These are phyloP conservation scores for Candida ipomoeae DNA, from an alignment of 805 yeast genomes.

Conservation along the genomic window DNA sequence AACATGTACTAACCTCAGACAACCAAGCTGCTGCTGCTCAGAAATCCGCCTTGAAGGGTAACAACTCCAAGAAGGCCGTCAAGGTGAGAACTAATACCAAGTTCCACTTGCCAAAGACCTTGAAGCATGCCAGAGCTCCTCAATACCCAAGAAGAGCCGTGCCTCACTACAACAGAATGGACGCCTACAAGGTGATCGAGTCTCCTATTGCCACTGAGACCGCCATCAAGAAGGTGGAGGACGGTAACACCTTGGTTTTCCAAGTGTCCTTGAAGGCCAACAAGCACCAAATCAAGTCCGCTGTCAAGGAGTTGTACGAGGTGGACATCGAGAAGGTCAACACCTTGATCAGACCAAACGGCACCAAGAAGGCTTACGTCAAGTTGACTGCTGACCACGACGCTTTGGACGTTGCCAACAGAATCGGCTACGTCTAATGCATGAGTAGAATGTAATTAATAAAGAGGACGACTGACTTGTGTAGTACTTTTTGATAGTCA, in stretches of 20 bases:
- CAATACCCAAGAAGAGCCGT: slow-evolving; percentile 93
- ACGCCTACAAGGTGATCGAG: slow-evolving; percentile 90
- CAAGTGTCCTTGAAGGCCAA: slow-evolving; percentile 95
- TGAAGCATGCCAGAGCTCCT: slow-evolving; percentile 90
- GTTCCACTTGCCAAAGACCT: slow-evolving; percentile 97
- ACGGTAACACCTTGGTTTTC: slow-evolving; percentile 98
- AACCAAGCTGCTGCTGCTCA: slow-evolving; percentile 95
- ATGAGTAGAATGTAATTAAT: slow-evolving; percentile 17
- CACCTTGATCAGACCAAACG: slow-evolving; percentile 98
- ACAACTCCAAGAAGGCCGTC: slow-evolving; percentile 82
- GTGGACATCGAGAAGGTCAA: slow-evolving; percentile 92
- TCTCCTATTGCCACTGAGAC: slow-evolving; percentile 97
- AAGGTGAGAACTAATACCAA: slow-evolving; percentile 94
- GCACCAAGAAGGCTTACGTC: slow-evolving; percentile 99
- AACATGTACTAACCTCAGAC: slow-evolving; percentile 28
- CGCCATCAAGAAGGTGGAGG: slow-evolving; percentile 99
- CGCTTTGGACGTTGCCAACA: slow-evolving; percentile 99
- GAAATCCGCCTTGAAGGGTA: slow-evolving; percentile 98
- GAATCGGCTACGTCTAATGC: slow-evolving; percentile 94
- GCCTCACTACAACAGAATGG: slow-evolving; percentile 96
- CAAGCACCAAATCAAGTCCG: slow-evolving; percentile 98
- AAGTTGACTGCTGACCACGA: slow-evolving; percentile 98
- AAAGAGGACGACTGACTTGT: slow-evolving; percentile 14
- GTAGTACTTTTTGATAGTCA: background rate
- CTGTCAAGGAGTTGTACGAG: slow-evolving; percentile 96